Percentiles rank a stretch among this genome's conserved stretches.
Conservation (phyloP, 2,329 filamentous ascomycete genomes). For the Sporothrix dimorphospora region DNA sequence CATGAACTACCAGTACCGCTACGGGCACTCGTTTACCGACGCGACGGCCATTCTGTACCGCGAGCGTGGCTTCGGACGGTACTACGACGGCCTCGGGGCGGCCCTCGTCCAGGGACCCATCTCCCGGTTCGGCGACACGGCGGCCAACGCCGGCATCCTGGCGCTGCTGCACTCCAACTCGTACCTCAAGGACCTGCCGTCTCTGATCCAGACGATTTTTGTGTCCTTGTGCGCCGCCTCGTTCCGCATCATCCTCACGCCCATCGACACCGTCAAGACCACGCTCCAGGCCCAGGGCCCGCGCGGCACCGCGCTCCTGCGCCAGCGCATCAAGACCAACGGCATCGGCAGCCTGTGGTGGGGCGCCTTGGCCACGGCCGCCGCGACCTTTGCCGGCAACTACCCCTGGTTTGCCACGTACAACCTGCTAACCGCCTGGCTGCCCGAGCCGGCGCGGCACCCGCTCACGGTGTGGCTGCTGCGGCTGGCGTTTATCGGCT, state of each 20-base stretch:
- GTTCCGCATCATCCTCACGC: conserved; percentile 53
- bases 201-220: conserved; percentile 51
- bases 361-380: conserved; percentile 53
- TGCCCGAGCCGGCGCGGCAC: conserved; percentile 47
- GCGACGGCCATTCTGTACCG: conserved; percentile 48
- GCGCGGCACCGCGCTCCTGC: conserved; percentile 47
- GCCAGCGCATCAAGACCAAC: conserved; percentile 49
- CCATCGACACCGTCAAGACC: conserved; percentile 55
- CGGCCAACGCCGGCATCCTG: conserved; percentile 54
- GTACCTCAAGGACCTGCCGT: conserved; percentile 48
- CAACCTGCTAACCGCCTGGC: conserved; percentile 46
- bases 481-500: conserved; percentile 49
- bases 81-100: conserved; percentile 51
- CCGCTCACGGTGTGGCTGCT: conserved; percentile 48
- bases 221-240: conserved; percentile 51
- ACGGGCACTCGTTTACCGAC: conserved; percentile 46
- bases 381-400: conserved; percentile 53
- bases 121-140: conserved; percentile 53
- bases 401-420: conserved; percentile 58
- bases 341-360: conserved; percentile 54
- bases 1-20: conserved; percentile 57
- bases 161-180: conserved; percentile 52
- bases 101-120: conserved; percentile 52
- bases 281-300: conserved; percentile 53
- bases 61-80: conserved; percentile 48